Evolutionary conservation across 805 yeast genomes (phyloP), one percentile per base, ranked within the genome.

Genomic region (Wickerhamomyces silvicola): DNA sequence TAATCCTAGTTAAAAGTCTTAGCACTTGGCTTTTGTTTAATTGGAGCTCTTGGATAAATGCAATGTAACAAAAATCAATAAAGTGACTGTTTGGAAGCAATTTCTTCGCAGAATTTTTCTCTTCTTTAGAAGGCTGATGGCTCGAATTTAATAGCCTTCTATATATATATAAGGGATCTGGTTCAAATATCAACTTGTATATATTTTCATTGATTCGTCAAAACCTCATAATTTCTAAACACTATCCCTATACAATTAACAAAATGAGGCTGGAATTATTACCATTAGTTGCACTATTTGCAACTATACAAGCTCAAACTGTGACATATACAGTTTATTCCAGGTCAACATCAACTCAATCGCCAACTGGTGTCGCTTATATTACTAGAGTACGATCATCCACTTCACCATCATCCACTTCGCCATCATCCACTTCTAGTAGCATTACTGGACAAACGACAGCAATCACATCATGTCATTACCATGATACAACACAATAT

Each of bases 381-480:
- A 30, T 35, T n/a, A 35, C 38, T 9, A 27, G 24, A 14, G 31
- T 32, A 13, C 24, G 19, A 12, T 14, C 14, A 14, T 18, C 19
- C 10, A 28, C n/a, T 8, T 11, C 31, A 3, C 6, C 30, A 3
- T 10, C 21, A 10, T 13, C 32, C 6, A n/a, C 24, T 7, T n/a
- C n/a, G n/a, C 39, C 3, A n/a, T 16, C 17, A 16, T 18, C 14
- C n/a, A 24, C 31, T 10, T 11, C 36, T 10, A 9, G n/a, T n/a
- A n/a, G n/a, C n/a, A n/a, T 25, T 5, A 20, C 35, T 15, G 27
- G 25, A 7, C 41, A 32, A 24, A 40, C 42, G 7, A 41, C 43
- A 7, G 44, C 41, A n/a, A 29, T 44, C 27, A 39, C 48, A 3
- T 35, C 12, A 5, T 44, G 48, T 28, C 48, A 44, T 27, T 38